Conservation (phyloP, 108 stramenopile species). For the Cyclotella kingstonii region DNA sequence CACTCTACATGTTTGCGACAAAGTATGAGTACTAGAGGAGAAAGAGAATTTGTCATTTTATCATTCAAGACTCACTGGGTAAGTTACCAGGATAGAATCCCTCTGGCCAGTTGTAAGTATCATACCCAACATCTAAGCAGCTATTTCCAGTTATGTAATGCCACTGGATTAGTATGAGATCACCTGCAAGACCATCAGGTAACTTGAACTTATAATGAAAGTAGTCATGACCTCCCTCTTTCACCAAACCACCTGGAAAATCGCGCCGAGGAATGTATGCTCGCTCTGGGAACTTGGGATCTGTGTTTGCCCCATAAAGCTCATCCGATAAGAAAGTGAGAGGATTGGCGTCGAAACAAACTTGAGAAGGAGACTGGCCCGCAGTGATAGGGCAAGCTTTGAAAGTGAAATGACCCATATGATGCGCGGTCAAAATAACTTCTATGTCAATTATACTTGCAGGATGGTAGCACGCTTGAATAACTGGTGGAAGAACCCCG, state of each 20-base stretch:
- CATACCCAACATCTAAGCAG: constrained; percentile 15
- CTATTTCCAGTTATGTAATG: constrained; percentile 65
- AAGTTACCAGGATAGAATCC: constrained; percentile 5
- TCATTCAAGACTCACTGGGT: no score
- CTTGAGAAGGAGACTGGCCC: constrained; percentile 38
- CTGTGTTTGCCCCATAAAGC: constrained; percentile 28
- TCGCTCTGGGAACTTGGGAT: constrained; percentile 41
- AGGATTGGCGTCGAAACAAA: constrained; percentile 42
- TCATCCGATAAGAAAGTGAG: constrained; percentile 47
- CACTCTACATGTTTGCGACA: constrained; percentile 6
- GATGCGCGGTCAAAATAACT: constrained; percentile 45
- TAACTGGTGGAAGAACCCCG: constrained; percentile 24
- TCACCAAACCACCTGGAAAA: background rate
- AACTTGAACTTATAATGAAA: background rate
- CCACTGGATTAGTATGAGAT: constrained; percentile 65
- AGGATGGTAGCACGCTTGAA: constrained; percentile 31
- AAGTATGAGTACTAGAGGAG: no score
- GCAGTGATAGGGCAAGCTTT: constrained; percentile 39
- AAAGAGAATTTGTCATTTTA: no score
- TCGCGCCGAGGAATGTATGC: constrained; percentile 41
- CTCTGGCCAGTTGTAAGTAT: constrained; percentile 1
- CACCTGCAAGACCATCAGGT: constrained; percentile 33
- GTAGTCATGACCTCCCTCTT: background rate
- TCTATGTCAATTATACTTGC: constrained; percentile 40
- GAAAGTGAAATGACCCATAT: constrained; percentile 50